phyloP scores from a whole-genome alignment of 345 rosid species.

The Citrus cavaleriei region DNA sequence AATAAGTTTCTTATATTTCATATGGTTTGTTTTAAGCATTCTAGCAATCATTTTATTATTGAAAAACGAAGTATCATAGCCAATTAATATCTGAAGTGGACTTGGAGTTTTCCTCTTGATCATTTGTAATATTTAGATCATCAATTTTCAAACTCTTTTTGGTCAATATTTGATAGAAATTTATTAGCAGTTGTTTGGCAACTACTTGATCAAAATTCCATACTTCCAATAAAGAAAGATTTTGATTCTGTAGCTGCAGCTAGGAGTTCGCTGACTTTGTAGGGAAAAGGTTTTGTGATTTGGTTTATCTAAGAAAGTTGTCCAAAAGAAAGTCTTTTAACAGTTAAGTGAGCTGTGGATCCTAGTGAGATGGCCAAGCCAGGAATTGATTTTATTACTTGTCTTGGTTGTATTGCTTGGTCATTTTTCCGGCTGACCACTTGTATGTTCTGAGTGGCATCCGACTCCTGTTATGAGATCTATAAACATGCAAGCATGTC shows the following conservation, averaged over 20 bases:
- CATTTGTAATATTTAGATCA: too few species aligned
- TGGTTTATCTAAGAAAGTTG: background rate
- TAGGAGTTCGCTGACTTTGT: background rate
- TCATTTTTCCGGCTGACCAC: background rate
- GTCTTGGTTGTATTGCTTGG: background rate
- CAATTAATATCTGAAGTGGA: background rate
- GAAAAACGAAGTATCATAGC: background rate
- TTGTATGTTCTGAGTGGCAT: background rate
- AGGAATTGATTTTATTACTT: background rate
- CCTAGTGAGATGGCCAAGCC: background rate
- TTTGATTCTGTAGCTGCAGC: background rate
- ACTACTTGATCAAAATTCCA: too few species aligned
- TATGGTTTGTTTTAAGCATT: background rate
- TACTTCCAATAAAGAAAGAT: background rate
- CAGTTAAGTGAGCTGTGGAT: background rate
- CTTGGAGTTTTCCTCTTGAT: background rate
- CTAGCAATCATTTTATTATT: background rate
- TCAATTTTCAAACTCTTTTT: background rate
- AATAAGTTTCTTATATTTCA: background rate
- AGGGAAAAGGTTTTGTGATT: background rate
- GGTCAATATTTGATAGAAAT: background rate
- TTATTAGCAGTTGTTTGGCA: too few species aligned
- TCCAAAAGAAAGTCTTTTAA: background rate
- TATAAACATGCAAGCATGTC: background rate
- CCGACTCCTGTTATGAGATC: background rate